Percentiles rank a stretch among this genome's conserved stretches.
Conservation (phyloP, 164 flowering plant species). For the Saururus chinensis region DNA sequence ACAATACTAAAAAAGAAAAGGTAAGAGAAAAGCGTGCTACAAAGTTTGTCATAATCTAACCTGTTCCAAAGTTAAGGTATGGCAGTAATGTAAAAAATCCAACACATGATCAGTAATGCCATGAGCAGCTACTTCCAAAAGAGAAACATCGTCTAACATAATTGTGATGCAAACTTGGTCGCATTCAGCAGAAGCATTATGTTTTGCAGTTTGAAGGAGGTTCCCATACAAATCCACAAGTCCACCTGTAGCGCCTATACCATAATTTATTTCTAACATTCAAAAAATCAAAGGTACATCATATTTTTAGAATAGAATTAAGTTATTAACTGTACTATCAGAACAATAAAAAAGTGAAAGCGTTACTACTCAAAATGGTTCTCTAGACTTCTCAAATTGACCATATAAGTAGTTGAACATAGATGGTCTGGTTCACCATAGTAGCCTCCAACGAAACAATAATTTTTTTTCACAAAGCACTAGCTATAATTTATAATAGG, state of each 20-base stretch:
- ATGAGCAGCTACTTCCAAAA: constrained; percentile 70
- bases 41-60: constrained; percentile 30
- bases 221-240: constrained; percentile 44
- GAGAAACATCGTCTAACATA: constrained; percentile 77
- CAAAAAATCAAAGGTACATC: constrained; percentile 1
- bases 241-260: constrained; percentile 22
- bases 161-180: constrained; percentile 29
- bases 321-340: too few species aligned
- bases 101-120: constrained; percentile 48
- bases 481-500: too few species aligned
- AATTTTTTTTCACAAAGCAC: too few species aligned
- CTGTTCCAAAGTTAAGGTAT: constrained; percentile 57
- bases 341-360: too few species aligned
- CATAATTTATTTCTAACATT: constrained; percentile 27
- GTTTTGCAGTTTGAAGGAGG: constrained; percentile 44
- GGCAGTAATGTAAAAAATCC: constrained; percentile 84
- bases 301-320: too few species aligned
- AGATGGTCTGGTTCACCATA: too few species aligned
- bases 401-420: too few species aligned
- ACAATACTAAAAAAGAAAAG: neutral
- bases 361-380: too few species aligned
- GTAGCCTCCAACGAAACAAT: too few species aligned
- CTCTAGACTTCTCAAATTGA: too few species aligned
- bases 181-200: constrained; percentile 16
- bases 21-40: neutral